A percentile compares a stretch with the other conserved stretches of the same genome.
Conservation (phyloP, 768 basidiomycete species). For the Floccularia luteovirens region DNA sequence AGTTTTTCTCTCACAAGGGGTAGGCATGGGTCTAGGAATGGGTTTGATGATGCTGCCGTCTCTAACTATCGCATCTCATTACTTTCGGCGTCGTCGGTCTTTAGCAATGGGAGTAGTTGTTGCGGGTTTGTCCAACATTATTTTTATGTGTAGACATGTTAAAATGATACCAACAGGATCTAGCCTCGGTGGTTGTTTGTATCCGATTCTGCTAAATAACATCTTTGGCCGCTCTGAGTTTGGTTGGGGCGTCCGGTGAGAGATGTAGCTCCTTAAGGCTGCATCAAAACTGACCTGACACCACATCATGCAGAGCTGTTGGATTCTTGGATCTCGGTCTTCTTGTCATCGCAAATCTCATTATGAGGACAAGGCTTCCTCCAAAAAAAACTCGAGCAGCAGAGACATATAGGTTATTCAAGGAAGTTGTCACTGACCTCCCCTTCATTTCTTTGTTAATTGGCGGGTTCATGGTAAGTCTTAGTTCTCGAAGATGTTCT, state of each 20-base stretch:
- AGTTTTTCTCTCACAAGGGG: slow-evolving; percentile 45
- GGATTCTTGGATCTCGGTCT: slow-evolving; percentile 37
- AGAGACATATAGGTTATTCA: slow-evolving; percentile 16
- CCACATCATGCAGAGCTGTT: slow-evolving; percentile 23
- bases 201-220: slow-evolving; percentile 45
- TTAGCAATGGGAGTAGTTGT: slow-evolving; percentile 51
- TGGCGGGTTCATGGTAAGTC: slow-evolving; percentile 30
- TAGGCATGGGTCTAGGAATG: slow-evolving; percentile 50
- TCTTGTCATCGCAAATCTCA: slow-evolving; percentile 31
- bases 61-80: slow-evolving; percentile 44
- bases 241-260: slow-evolving; percentile 33
- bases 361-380: slow-evolving; percentile 34
- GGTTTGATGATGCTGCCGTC: slow-evolving; percentile 49
- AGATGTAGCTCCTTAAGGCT: slow-evolving; percentile 12
- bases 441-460: slow-evolving; percentile 32
- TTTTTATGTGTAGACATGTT: background rate
- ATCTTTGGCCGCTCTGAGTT: slow-evolving; percentile 31
- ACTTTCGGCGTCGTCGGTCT: slow-evolving; percentile 38
- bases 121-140: slow-evolving; percentile 26
- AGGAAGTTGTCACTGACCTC: slow-evolving; percentile 27
- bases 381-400: slow-evolving; percentile 16
- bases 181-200: slow-evolving; percentile 41
- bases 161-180: slow-evolving; percentile 19
- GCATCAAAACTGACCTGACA: slow-evolving; percentile 11
- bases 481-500: background rate